Percentiles rank a stretch among this genome's conserved stretches.
These are phyloP conservation scores for Asterionellopsis glacialis DNA, from an alignment of 108 stramenopile species.

Conservation along the genomic window DNA sequence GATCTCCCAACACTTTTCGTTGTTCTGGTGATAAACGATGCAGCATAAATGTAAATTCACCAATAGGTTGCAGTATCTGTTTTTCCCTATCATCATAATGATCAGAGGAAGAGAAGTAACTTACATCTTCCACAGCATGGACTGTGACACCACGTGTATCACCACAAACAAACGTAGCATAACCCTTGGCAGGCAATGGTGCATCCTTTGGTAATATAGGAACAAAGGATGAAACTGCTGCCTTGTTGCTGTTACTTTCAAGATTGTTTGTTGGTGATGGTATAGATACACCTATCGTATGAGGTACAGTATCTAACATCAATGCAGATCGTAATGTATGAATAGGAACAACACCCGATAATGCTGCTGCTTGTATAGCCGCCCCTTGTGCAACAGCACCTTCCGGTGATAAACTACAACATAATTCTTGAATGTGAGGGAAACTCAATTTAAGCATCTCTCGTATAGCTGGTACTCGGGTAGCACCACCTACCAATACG, in stretches of 20 bases:
- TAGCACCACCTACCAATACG: slow-evolving; percentile 73
- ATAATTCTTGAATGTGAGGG: slow-evolving; percentile 46
- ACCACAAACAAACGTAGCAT: slow-evolving; percentile 55
- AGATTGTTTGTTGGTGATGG: slow-evolving; percentile 1
- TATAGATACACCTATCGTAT: slow-evolving; percentile 66
- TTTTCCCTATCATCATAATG: not conserved
- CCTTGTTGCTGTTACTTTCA: not conserved
- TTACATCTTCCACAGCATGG: slow-evolving; percentile 64
- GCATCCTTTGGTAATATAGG: slow-evolving; percentile 54
- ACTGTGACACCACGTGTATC: slow-evolving; percentile 73
- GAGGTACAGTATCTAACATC: slow-evolving; percentile 80
- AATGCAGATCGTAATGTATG: slow-evolving; percentile 66
- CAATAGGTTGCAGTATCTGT: slow-evolving; percentile 8
- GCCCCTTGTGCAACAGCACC: slow-evolving; percentile 76
- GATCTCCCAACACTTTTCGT: slow-evolving; percentile 13
- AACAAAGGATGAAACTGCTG: slow-evolving; percentile 28
- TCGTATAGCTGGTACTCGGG: slow-evolving; percentile 64
- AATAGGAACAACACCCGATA: slow-evolving; percentile 50
- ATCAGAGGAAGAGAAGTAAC: slow-evolving; percentile 3
- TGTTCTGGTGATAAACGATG: slow-evolving; percentile 36
- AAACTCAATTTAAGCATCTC: slow-evolving; percentile 58
- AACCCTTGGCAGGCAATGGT: slow-evolving; percentile 59
- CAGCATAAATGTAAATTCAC: slow-evolving; percentile 67
- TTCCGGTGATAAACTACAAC: slow-evolving; percentile 64
- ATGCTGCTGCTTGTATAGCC: slow-evolving; percentile 75